These are phyloP conservation scores for Exophiala alcalophila DNA, from an alignment of 2,329 filamentous ascomycete species.

Conservation along the genomic window DNA sequence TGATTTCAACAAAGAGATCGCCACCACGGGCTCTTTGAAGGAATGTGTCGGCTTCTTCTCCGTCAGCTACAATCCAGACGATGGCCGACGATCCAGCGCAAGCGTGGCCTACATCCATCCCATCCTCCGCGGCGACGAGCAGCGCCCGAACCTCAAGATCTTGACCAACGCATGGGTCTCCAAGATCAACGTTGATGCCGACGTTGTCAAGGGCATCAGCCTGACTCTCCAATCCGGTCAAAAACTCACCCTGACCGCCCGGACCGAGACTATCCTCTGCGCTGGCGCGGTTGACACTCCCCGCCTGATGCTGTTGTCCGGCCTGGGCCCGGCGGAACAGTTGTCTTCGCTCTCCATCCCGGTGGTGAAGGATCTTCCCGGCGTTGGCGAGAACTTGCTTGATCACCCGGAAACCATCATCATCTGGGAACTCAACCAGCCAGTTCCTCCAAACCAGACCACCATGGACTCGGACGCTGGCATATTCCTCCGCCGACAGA, in stretches of 20 bases:
- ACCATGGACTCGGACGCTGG: slow-evolving; percentile 90
- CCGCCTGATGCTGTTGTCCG: slow-evolving; percentile 58
- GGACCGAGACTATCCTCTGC: slow-evolving; percentile 73
- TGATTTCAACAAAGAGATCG: slow-evolving; percentile 86
- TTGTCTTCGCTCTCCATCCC: slow-evolving; percentile 53
- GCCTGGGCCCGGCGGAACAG: slow-evolving; percentile 52
- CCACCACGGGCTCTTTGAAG: slow-evolving; percentile 66
- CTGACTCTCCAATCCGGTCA: slow-evolving; percentile 62
- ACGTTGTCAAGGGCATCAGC: slow-evolving; percentile 71
- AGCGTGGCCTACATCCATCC: slow-evolving; percentile 92
- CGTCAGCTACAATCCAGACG: slow-evolving; percentile 85
- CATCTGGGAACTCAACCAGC: slow-evolving; percentile 75
- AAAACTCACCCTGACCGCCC: slow-evolving; percentile 57
- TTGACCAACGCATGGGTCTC: slow-evolving; percentile 86
- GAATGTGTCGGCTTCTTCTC: slow-evolving; percentile 86
- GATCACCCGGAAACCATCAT: slow-evolving; percentile 67
- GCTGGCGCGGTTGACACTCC: slow-evolving; percentile 81
- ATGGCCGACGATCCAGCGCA: slow-evolving; percentile 77
- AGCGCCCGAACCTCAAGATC: slow-evolving; percentile 77
- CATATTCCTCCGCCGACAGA: slow-evolving; percentile 79
- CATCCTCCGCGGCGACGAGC: slow-evolving; percentile 78
- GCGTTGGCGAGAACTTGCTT: slow-evolving; percentile 62
- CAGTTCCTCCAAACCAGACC: slow-evolving; percentile 74
- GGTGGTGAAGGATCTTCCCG: slow-evolving; percentile 59
- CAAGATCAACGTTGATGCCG: slow-evolving; percentile 66